Percentiles rank a stretch among this genome's conserved stretches.
phyloP scores from a whole-genome alignment of 202 grass and related monocot species.

The Panicum virgatum region DNA sequence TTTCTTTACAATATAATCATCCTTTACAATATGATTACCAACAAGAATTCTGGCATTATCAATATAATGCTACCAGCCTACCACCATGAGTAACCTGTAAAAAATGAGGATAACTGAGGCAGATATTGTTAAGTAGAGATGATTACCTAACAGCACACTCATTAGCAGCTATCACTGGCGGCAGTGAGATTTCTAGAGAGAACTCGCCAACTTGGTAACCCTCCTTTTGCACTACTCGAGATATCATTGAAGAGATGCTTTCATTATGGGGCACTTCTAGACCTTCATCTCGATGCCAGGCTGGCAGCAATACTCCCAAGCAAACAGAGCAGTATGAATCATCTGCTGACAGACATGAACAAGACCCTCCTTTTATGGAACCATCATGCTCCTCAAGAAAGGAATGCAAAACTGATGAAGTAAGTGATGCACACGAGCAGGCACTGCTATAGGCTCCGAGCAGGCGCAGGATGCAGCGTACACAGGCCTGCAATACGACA shows the following conservation, averaged over 20 bases:
- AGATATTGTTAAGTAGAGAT: slow-evolving; percentile 8
- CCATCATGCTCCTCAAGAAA: slow-evolving; percentile 63
- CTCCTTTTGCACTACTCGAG: slow-evolving; percentile 54
- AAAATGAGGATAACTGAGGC: neutral
- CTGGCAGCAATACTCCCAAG: slow-evolving; percentile 69
- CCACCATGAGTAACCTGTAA: neutral
- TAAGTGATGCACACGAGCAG: slow-evolving; percentile 50
- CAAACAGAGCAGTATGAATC: slow-evolving; percentile 69
- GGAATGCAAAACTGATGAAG: slow-evolving; percentile 45
- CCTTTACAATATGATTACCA: no score
- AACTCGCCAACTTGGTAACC: slow-evolving; percentile 63
- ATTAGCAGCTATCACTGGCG: slow-evolving; percentile 60
- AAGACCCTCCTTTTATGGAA: slow-evolving; percentile 32
- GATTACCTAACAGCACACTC: slow-evolving; percentile 72
- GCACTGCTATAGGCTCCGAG: slow-evolving; percentile 48
- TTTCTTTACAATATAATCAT: no score
- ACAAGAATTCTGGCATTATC: neutral
- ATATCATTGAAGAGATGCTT: slow-evolving; percentile 49
- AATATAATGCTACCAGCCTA: neutral
- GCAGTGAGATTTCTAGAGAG: slow-evolving; percentile 73
- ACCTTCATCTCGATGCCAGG: slow-evolving; percentile 43
- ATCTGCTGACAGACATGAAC: slow-evolving; percentile 36
- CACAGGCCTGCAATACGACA: slow-evolving; percentile 61
- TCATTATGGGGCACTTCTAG: slow-evolving; percentile 5
- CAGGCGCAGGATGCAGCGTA: slow-evolving; percentile 74